Evolutionary conservation across 371 early-diverging fungal species (phyloP), one percentile per base, ranked within the genome.

Genomic region (Rhizopus delemar): DNA sequence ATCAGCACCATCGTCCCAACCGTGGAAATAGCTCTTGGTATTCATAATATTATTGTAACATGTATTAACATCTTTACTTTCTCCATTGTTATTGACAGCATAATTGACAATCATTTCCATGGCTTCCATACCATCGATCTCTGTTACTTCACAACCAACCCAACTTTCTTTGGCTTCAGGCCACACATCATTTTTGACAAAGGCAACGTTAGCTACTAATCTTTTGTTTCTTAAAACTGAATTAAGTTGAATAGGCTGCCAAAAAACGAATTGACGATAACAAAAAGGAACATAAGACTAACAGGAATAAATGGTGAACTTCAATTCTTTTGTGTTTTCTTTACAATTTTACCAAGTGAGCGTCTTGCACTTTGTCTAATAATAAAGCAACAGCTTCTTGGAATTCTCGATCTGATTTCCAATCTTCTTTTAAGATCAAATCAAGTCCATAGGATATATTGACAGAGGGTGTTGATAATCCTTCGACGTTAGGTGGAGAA

Each of bases 1-100:
- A 65, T 80, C 80, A 28, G 80, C 80, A 66, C 80, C 80, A 51
- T 80, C 80, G 38, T 80, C 80, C 80, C 80, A 80, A 8, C 80
- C 80, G 34, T 80, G 80, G 65, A 80, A 80, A 35, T 80, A 80
- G 31, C 75, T 77, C 55, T 76, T 76, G 51, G 77, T 80, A 56
- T 80, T 80, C 77, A 80, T 74, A 57, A 80, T 80, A 36, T 80
- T 72, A 51, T 80, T 80, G 65, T 70, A 74, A 50, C 80, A 80
- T 0, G 80, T 80, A 35, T 80, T 80, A 50, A 71, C 77, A 51
- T 80, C 80, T 68, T 80, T 80, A 46, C 75, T 74, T 66, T 80
- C 80, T 12, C 80, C 80, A 51, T 80, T 80, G 58, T 80, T 80
- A 46, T 80, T 80, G 51, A 80, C 77, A n/a, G 80, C 80, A 45